phyloP scores from a whole-genome alignment of 495 filamentous ascomycete genomes.

The Haplographium delicatum region DNA sequence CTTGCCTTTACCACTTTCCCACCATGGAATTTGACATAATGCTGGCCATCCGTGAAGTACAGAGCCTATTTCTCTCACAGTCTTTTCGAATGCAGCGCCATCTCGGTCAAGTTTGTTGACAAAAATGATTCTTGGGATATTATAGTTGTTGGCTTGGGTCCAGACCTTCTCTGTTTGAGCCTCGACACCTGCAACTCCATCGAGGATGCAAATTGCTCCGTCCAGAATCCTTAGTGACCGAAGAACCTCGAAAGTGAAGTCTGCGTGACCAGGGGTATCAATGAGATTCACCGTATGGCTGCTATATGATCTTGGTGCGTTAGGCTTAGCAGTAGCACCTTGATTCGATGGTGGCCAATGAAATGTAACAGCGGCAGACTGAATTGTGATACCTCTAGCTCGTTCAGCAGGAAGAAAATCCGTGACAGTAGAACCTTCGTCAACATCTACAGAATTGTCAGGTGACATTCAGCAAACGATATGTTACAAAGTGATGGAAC shows the following conservation, averaged over 20 bases:
- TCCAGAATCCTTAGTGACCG: conserved; percentile 90
- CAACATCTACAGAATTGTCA: conserved; percentile 60
- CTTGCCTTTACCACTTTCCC: conserved; percentile 63
- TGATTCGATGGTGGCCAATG: conserved; percentile 54
- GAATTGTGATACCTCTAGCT: conserved; percentile 92
- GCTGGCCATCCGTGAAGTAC: conserved; percentile 80
- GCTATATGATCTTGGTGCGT: conserved; percentile 37
- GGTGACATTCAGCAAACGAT: not conserved
- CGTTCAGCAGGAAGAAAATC: conserved; percentile 96
- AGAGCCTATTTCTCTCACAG: conserved; percentile 76
- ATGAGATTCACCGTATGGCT: conserved; percentile 84
- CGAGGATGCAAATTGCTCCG: conserved; percentile 91
- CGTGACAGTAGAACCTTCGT: conserved; percentile 94
- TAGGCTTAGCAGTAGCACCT: conserved; percentile 26
- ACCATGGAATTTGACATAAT: conserved; percentile 94
- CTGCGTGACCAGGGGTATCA: conserved; percentile 95
- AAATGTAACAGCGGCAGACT: conserved; percentile 95
- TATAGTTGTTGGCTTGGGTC: conserved; percentile 79
- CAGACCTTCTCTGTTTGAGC: conserved; percentile 98
- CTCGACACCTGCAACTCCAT: conserved; percentile 95
- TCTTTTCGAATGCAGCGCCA: conserved; percentile 82
- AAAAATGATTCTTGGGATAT: conserved; percentile 81
- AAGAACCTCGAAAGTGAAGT: conserved; percentile 97
- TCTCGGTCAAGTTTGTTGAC: conserved; percentile 97
- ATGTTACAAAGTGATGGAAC: too few species aligned